Conservation (phyloP, 2,329 filamentous ascomycete genomes). For the Hypoxylon sp. region DNA sequence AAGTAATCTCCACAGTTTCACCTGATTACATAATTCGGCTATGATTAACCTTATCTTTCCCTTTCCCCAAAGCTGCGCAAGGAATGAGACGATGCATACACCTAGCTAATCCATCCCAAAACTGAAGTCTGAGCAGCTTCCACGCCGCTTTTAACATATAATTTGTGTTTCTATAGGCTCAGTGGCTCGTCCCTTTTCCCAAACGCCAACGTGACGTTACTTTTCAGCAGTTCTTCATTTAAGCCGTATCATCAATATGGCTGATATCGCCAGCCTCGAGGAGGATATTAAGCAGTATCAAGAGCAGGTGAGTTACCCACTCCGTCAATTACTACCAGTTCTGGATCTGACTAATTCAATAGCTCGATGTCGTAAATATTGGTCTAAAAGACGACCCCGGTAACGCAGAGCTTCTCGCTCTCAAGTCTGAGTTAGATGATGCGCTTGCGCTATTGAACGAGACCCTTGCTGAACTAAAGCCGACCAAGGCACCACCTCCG, state of each 20-base stretch:
- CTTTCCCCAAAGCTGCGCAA: not conserved
- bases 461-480: conserved; percentile 84
- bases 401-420: conserved; percentile 81
- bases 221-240: not conserved
- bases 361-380: conserved; percentile 84
- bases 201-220: not conserved
- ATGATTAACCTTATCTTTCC: not conserved
- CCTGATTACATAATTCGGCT: not conserved
- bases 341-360: conserved; percentile 32
- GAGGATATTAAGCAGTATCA: conserved; percentile 69
- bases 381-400: conserved; percentile 86
- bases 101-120: not conserved
- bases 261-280: conserved; percentile 63
- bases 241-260: conserved; percentile 54
- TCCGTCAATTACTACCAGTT: conserved; percentile 2
- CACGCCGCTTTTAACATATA: not conserved
- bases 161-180: not conserved
- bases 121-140: not conserved
- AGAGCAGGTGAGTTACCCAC: conserved; percentile 65
- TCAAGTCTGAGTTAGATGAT: conserved; percentile 86
- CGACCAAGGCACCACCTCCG: conserved; percentile 65
- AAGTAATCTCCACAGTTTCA: not conserved
- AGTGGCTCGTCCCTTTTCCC: not conserved
- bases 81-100: not conserved
- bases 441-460: conserved; percentile 85